Base-by-base conservation (phyloP, 2,329 filamentous ascomycete species). In the Parascedosporium putredinis region DNA sequence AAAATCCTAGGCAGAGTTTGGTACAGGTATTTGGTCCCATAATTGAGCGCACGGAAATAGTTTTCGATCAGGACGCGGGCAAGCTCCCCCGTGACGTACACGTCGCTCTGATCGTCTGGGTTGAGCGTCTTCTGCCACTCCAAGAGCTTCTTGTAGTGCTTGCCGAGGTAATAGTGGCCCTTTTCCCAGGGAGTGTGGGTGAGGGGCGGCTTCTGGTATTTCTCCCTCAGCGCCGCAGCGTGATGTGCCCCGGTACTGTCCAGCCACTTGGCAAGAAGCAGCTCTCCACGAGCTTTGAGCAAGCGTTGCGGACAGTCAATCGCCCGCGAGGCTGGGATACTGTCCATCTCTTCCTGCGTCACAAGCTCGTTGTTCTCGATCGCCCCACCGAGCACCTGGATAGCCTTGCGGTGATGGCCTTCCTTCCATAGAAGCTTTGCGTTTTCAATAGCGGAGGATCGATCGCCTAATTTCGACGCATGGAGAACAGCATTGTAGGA, bases 201-300 rank as follows among this genome's bases (percentile, higher is more conserved):
- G 60, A 78, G 82, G n/a, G 86, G 79, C 1, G 90, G 90, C 56
- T 85, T 79, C 54, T 89, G 84, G 59, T 96, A 98, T 60, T 88
- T 87, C 49, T 82, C 76, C 43, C 88, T 81, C 55, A 97, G 76
- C 3, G 86, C 81, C 42, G 81, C 77, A 3, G 88, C 86, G 59
- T 95, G 86, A 2, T 89, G 95, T 64, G 97, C 91, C 4, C 93
- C 93, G n/a, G 91, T 87, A 50, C 78, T 83, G 61, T 97, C 94
- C 24, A 96, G 82, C 94, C 94, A 99, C 63, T 96, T 97, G 10
- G 93, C 93, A 23, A 96, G 78, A 31, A 97, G 74, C 7, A 99
- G 74, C 60, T 95, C 83, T 22, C 93, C 90, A 63, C 88, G 76
- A 5, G 83, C 84, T n/a, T 78, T 80, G 42, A 88, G 67, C 33